These are phyloP conservation scores for Cutaneotrichosporon arboriforme DNA, from an alignment of 1,284 basidiomycete species.

Conservation along the genomic window DNA sequence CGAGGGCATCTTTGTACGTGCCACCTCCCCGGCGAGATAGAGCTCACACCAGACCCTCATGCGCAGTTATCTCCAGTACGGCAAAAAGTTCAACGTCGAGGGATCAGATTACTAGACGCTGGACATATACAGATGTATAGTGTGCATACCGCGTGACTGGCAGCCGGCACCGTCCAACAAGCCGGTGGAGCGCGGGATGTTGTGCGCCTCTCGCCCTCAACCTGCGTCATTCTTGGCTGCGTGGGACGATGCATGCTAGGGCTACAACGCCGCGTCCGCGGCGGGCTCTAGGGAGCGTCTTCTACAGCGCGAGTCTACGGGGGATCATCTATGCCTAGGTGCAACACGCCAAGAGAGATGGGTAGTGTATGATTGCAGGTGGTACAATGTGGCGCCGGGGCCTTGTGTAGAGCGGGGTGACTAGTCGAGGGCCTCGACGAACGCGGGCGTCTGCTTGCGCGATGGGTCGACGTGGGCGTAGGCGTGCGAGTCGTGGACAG, in stretches of 20 bases:
- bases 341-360: neutral
- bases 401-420: neutral
- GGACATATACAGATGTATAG: neutral
- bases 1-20: constrained; percentile 58
- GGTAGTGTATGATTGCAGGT: neutral
- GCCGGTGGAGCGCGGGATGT: too few relatives aligned
- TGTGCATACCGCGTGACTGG: too few relatives aligned
- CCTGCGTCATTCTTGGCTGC: too few relatives aligned
- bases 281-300: neutral
- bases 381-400: neutral
- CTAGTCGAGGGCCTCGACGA: constrained; percentile 34
- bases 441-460: constrained; percentile 26
- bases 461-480: constrained; percentile 34
- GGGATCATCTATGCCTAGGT: neutral
- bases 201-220: too few relatives aligned
- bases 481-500: constrained; percentile 54
- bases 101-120: constrained; percentile 32
- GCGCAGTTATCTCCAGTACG: constrained; percentile 36
- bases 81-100: constrained; percentile 37
- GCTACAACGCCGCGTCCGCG: too few relatives aligned
- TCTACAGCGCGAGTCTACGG: neutral
- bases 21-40: too few relatives aligned
- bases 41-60: constrained; percentile 10
- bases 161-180: too few relatives aligned
- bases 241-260: too few relatives aligned